Evolutionary conservation across 2,329 filamentous ascomycete species (phyloP), one percentile per base, ranked within the genome.

Genomic region (Taxawa tesnikishii): DNA sequence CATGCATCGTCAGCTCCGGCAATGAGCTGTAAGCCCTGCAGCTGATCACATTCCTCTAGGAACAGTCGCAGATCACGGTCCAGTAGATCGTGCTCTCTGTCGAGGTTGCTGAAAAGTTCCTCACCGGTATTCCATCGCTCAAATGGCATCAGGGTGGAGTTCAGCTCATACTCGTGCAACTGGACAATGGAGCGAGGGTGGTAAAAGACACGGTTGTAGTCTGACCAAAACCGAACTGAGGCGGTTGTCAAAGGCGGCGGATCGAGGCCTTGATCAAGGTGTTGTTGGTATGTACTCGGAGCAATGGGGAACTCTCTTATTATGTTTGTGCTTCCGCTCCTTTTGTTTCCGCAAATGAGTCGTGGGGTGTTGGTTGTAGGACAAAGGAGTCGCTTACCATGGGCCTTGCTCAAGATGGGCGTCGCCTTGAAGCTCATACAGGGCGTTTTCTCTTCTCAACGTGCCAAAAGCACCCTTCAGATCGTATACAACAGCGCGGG

Each of bases 391-490:
- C 15, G 28, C 53, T 45, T 50, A 64, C 63, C 67, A 71, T 38
- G 63, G 47, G 6, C 59, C 56, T 36, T 57, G 56, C 11, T 41
- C 50, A 24, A 41, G 47, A 31, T 50, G 51, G 37, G 52, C 57
- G 38, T 60, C 57, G 42, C 62, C 53, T 39, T 65, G 57, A 19
- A 68, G 49, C 38, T 87, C 80, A 49, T 96, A 96, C 3, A 98
- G 65, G 3, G 84, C 79, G 55, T 94, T 94, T 42, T 87, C 78
- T 59, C 87, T 85, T 45, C 77, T 73, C 45, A 98, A 60, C 5
- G 84, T 82, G 5, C 90, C 90, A 58, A 96, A 96, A 1, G 81
- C 83, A 17, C 84, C 83, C 54, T 96, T 96, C 19, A 96, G 67
- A 51, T 98, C 90, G 54, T 98, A 98, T 37, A 98, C 81, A 37